Evolutionary conservation across 257 asterid species (phyloP).

Genomic region (Solanum okadae): DNA sequence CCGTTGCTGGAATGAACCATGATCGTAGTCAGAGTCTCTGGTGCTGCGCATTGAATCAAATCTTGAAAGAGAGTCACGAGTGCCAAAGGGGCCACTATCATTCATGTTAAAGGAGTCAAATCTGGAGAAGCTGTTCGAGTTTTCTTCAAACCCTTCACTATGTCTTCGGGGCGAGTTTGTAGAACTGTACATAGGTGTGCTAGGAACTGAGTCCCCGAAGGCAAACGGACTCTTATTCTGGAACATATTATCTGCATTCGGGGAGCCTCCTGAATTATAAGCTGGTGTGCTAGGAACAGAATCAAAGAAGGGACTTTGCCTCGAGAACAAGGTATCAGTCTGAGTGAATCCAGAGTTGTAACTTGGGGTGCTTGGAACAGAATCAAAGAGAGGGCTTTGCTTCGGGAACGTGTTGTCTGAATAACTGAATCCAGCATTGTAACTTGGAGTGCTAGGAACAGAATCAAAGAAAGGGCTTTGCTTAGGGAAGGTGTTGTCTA

Average conservation of each 20-base stretch:
- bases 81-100: constrained; percentile 27
- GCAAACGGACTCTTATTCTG: constrained; percentile 40
- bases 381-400: constrained; percentile 19
- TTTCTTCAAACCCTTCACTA: constrained; percentile 30
- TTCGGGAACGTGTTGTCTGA: constrained; percentile 11
- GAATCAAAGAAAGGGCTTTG: constrained; percentile 55
- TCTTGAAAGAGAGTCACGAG: constrained; percentile 60
- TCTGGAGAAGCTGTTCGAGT: constrained; percentile 55
- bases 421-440: constrained; percentile 22
- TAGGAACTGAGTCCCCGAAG: constrained; percentile 73
- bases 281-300: constrained; percentile 62
- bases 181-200: constrained; percentile 75
- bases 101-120: constrained; percentile 60
- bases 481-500: constrained; percentile 19
- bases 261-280: constrained; percentile 13
- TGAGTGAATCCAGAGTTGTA: constrained; percentile 5
- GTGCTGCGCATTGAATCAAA: constrained; percentile 62
- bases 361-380: constrained; percentile 29
- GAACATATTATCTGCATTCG: constrained; percentile 36
- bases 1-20: constrained; percentile 39
- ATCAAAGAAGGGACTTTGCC: constrained; percentile 49
- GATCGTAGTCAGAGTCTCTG: constrained; percentile 65
- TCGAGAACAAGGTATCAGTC: constrained; percentile 16
- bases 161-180: constrained; percentile 49
- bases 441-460: constrained; percentile 49